These are phyloP conservation scores for Dothideomycetes sp. DNA, from an alignment of 2,329 filamentous ascomycete species.

Conservation along the genomic window DNA sequence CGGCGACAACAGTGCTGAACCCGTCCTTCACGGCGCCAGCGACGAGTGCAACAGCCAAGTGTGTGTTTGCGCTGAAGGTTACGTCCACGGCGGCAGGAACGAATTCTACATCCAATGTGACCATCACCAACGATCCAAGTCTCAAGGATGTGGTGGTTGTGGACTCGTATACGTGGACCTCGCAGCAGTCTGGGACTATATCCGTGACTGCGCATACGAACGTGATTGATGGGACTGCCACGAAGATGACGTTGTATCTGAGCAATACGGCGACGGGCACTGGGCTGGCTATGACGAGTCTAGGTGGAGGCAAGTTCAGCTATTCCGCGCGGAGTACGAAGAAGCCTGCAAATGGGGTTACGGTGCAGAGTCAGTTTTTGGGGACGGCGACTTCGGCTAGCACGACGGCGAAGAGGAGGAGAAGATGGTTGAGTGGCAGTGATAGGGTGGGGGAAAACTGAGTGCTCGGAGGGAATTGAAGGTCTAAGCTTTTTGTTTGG, in stretches of 20 bases:
- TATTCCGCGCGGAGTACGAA: conserved; percentile 17
- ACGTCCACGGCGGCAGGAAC: conserved; percentile 17
- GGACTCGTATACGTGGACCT: conserved; percentile 23
- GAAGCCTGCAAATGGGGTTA: conserved; percentile 15
- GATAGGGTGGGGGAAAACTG: no score
- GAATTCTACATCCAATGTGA: conserved; percentile 18
- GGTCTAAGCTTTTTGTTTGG: no score
- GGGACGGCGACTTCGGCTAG: no score
- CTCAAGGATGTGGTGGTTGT: conserved; percentile 20
- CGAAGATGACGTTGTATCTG: conserved; percentile 19
- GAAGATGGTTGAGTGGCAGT: no score
- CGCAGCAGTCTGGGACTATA: conserved; percentile 20
- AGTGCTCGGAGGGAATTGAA: no score
- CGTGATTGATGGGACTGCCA: conserved; percentile 21
- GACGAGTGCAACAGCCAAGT: conserved; percentile 14
- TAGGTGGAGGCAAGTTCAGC: conserved; percentile 19
- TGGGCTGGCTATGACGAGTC: conserved; percentile 14
- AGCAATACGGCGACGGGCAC: conserved; percentile 15
- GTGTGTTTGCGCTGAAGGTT: conserved; percentile 20
- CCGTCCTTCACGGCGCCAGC: conserved; percentile 13
- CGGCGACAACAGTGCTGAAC: conserved; percentile 10
- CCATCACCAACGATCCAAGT: conserved; percentile 17
- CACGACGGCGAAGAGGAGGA: no score
- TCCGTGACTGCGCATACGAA: conserved; percentile 23
- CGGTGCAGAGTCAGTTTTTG: conserved; percentile 15